phyloP scores from a whole-genome alignment of 192 early-diverging fungal genomes.

The Coemansia sp. region DNA sequence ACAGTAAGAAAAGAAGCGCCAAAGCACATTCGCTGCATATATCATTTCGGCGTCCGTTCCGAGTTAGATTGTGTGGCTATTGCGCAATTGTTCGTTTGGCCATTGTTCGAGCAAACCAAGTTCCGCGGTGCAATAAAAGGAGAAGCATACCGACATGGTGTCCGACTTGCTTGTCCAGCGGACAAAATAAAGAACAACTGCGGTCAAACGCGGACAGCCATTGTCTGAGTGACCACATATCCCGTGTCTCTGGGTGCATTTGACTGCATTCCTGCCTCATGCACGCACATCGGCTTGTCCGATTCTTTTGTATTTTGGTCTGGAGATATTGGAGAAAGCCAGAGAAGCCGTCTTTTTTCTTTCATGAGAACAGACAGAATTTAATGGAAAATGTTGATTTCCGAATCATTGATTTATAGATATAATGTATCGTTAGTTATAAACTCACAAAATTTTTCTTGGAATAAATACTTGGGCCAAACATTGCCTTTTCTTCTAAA shows the following conservation, averaged over 20 bases:
- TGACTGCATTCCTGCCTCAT: background rate
- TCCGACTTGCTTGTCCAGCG: too few relatives aligned
- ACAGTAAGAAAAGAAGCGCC: background rate
- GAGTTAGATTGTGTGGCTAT: background rate
- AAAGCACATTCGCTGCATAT: constrained; percentile 8
- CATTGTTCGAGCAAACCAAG: background rate
- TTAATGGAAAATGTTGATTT: too few relatives aligned
- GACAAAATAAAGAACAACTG: too few relatives aligned
- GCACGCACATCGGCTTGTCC: background rate
- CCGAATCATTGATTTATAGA: too few relatives aligned
- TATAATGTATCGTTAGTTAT: too few relatives aligned
- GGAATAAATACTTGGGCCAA: too few relatives aligned
- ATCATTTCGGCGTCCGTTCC: constrained; percentile 28
- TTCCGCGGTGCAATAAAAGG: background rate
- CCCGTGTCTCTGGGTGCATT: constrained; percentile 1
- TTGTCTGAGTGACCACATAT: constrained; percentile 1
- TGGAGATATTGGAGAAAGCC: too few relatives aligned
- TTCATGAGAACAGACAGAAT: too few relatives aligned
- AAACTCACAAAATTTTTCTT: too few relatives aligned
- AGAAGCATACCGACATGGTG: background rate
- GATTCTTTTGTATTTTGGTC: background rate
- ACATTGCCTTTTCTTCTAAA: too few relatives aligned
- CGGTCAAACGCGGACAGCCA: background rate
- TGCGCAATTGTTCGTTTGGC: background rate
- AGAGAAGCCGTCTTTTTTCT: too few relatives aligned